Base-by-base conservation (phyloP, 2,329 filamentous ascomycete species). In the Penicillium sp. region DNA sequence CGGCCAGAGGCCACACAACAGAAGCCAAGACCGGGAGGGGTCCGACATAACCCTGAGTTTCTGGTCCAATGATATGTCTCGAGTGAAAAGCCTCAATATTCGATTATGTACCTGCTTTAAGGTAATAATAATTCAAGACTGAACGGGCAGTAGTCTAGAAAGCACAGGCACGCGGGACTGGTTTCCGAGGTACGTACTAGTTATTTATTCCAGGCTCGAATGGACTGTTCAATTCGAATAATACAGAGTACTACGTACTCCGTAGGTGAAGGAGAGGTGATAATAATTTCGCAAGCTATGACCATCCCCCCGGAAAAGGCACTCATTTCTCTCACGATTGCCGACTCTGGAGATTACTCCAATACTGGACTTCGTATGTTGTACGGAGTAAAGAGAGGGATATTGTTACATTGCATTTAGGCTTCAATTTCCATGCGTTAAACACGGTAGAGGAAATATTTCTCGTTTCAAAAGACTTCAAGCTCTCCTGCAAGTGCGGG, bases 401-500 rank as follows among this genome's bases (percentile, higher is more conserved):
- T 29, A 18, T n/a, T n/a, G 26, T 29, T 13, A 43, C 7, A 18
- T 13, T 46, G 14, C 14, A n/a, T 46, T 18, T 35, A 46, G 16
- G 29, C 44, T 29, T 26, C 9, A 43, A 26, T 43, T 42, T 18
- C 40, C 24, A n/a, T 16, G 32, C 32, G 16, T 26, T n/a, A 48
- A 45, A 26, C 20, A 50, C 44, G 42, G 52, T 42, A 42, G 26
- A 26, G 26, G 20, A 10, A 32, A 39, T 42, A 39, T 55, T 34
- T 18, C 59, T 56, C 46, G 54, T 58, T 52, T 34, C 49, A 55
- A 63, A 60, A 50, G 52, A 20, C 42, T 60, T 61, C 51, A 53
- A 57, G 51, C 53, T 56, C 45, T 42, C 39, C 55, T 61, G 61
- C 59, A 62, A 57, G 58, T 54, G 57, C 59, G 60, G 57, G 59